Percentiles rank a stretch among this genome's conserved stretches.
Evolutionary conservation across 179 eudicot genomes (phyloP).

Genomic region (Silene noctiflora): DNA sequence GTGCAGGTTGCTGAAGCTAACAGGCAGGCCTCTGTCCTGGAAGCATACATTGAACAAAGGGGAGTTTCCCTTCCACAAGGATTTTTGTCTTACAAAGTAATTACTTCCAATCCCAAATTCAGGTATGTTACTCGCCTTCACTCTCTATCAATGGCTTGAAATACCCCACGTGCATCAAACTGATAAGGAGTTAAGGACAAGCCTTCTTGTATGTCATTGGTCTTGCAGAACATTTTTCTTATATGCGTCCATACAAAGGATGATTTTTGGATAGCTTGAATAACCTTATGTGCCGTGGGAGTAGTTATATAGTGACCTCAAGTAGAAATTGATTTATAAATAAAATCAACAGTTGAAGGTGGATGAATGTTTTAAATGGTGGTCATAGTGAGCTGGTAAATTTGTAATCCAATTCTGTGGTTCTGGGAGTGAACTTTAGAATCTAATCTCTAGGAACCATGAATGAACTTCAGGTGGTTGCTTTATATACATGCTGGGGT

Average conservation of each 20-base stretch:
- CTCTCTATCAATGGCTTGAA: background rate
- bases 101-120: constrained; percentile 71
- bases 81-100: constrained; percentile 60
- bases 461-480: too few relatives aligned
- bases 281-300: background rate
- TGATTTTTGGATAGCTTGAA: background rate
- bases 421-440: too few relatives aligned
- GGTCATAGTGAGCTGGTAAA: too few relatives aligned
- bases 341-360: background rate
- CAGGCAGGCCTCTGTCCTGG: constrained; percentile 57
- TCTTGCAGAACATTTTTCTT: background rate
- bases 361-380: background rate
- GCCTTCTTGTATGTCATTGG: background rate
- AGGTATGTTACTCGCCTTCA: constrained; percentile 37
- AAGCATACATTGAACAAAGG: constrained; percentile 81
- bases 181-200: background rate
- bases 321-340: background rate
- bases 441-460: too few relatives aligned
- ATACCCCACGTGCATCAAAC: background rate
- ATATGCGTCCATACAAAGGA: background rate
- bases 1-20: constrained; percentile 57
- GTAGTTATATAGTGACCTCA: background rate
- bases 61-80: constrained; percentile 81
- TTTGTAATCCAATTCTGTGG: too few relatives aligned
- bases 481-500: background rate